These are phyloP conservation scores for Trichoderma sp. DNA, from an alignment of 2,329 filamentous ascomycete species.

Conservation along the genomic window DNA sequence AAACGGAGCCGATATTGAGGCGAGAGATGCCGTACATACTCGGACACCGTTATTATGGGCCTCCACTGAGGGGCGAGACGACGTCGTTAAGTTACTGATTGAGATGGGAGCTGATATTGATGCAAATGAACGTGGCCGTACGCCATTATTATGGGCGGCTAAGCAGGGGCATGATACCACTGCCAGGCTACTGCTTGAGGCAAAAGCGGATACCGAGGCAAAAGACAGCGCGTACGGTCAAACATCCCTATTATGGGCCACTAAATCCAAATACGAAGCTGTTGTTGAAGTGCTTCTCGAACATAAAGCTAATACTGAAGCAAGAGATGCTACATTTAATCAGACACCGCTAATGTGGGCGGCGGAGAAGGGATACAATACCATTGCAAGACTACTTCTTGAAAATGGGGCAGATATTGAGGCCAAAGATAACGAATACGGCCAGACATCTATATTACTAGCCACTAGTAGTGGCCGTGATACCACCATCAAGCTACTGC, in stretches of 20 bases:
- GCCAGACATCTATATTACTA: not conserved
- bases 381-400: not conserved
- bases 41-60: not conserved
- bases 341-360: not conserved
- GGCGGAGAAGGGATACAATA: not conserved
- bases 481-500: not conserved
- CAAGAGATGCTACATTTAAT: not conserved
- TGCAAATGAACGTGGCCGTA: not conserved
- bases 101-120: not conserved
- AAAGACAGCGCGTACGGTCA: not conserved
- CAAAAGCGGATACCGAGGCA: not conserved
- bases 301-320: not conserved
- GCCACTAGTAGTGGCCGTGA: not conserved
- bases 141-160: not conserved
- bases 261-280: not conserved
- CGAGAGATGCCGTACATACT: not conserved
- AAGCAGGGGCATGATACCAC: not conserved
- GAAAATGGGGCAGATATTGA: not conserved
- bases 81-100: not conserved
- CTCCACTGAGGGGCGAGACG: not conserved
- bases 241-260: not conserved
- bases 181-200: not conserved
- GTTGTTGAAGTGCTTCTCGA: not conserved
- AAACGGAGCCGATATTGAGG: rapidly evolving
- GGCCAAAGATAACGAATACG: not conserved